These are phyloP conservation scores for Glycyrrhiza uralensis DNA, from an alignment of 306 rosid genomes.

Conservation along the genomic window DNA sequence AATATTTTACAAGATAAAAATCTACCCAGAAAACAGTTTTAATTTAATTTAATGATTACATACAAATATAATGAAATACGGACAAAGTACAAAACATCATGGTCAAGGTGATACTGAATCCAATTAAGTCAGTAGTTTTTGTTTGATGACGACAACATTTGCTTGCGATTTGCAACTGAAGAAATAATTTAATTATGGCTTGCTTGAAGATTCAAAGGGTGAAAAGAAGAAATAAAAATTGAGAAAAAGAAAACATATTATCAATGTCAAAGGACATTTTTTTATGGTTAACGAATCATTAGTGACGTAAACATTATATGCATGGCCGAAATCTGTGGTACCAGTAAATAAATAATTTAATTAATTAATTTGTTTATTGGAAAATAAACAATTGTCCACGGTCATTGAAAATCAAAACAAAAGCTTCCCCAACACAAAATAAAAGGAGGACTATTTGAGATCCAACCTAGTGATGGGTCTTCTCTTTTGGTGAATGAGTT, in stretches of 20 bases:
- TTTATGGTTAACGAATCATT: not conserved
- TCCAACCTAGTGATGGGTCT: too few species aligned
- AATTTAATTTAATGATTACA: too few species aligned
- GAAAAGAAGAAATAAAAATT: not conserved
- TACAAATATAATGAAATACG: not conserved
- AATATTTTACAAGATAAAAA: too few species aligned
- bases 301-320: not conserved
- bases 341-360: not conserved
- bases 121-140: not conserved
- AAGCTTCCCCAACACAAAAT: too few species aligned
- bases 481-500: too few species aligned
- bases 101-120: not conserved
- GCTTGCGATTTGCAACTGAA: not conserved
- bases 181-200: conserved; percentile 1
- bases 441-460: too few species aligned
- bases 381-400: not conserved
- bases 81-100: not conserved
- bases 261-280: not conserved
- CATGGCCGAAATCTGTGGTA: not conserved
- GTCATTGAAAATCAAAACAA: too few species aligned
- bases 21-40: too few species aligned
- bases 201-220: conserved; percentile 13
- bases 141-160: not conserved
- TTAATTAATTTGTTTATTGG: not conserved
- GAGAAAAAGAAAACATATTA: not conserved